Conservation (phyloP, 2,329 filamentous ascomycete species). For the Colletotrichum cereale region DNA sequence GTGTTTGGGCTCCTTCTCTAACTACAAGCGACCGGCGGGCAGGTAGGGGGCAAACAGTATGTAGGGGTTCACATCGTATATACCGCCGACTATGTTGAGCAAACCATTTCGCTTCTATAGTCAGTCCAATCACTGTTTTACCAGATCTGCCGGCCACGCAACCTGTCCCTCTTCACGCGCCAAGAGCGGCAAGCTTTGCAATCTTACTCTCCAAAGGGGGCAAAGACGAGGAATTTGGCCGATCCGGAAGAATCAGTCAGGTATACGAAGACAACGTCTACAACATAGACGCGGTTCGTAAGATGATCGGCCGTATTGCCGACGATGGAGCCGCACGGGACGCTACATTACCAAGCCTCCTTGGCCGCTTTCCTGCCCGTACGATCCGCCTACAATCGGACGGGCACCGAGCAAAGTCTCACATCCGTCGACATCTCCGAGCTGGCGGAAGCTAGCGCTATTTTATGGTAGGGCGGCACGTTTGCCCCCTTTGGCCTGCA, state of each 20-base stretch:
- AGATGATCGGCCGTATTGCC: neutral
- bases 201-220: neutral
- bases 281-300: neutral
- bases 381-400: neutral
- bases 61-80: neutral
- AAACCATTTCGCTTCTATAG: neutral
- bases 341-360: neutral
- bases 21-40: neutral
- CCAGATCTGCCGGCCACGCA: neutral
- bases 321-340: neutral
- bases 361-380: no score
- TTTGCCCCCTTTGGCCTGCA: neutral
- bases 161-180: neutral
- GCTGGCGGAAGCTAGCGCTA: neutral
- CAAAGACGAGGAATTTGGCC: neutral
- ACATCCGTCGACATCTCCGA: neutral
- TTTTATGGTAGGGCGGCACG: neutral
- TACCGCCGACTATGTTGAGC: neutral
- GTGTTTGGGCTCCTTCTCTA: neutral
- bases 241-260: neutral
- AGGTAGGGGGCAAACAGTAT: neutral
- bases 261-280: neutral
- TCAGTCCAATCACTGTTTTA: neutral
- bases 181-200: neutral
- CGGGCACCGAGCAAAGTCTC: neutral